Evolutionary conservation across 2,329 filamentous ascomycete species (phyloP), one percentile per base, ranked within the genome.

Genomic region (Cladophialophora exuberans): DNA sequence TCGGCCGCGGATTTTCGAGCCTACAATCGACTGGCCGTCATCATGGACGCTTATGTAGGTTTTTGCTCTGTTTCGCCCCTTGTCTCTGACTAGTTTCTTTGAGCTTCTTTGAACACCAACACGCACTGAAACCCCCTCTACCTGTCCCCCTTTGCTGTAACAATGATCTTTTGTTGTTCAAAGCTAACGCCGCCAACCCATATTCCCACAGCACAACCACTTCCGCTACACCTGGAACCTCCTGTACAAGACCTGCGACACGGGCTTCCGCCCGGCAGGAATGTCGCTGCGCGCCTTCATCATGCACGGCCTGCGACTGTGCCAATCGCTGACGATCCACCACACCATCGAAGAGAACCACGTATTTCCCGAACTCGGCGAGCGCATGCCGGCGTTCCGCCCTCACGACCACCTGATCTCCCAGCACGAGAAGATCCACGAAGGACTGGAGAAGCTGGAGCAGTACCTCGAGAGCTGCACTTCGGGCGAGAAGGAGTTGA

Each of bases 281-380:
- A 82, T 90, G 76, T 84, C 85, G 0, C 80, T 90, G 11, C 80
- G 81, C 23, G 80, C 87, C 61, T 90, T 94, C 71, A 74, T 95
- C 62, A 70, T 77, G 62, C 76, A 80, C 22, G 89, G 86, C 26
- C 76, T 89, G n/a, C 75, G 84, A 44, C 90, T 96, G 69, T 80
- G 83, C 62, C 78, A 79, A 13, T 81, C 87, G 54, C 83, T 96
- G n/a, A 81, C 83, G 7, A 73, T 82, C 54, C 91, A 96, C 73
- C 92, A 96, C 75, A 76, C 75, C 54, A 93, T 96, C 66, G 92
- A 96, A 70, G 91, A 97, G 72, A 73, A 77, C 25, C 83, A 90
- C 69, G 78, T 96, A 35, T 96, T 96, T 70, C 92, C 91, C 1
- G 67, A 86, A 0, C 80, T 96, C 1, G 90, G 88, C 10, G 76